Evolutionary conservation across 2,329 filamentous ascomycete species (phyloP).

Genomic region (Botryotinia calthae): DNA sequence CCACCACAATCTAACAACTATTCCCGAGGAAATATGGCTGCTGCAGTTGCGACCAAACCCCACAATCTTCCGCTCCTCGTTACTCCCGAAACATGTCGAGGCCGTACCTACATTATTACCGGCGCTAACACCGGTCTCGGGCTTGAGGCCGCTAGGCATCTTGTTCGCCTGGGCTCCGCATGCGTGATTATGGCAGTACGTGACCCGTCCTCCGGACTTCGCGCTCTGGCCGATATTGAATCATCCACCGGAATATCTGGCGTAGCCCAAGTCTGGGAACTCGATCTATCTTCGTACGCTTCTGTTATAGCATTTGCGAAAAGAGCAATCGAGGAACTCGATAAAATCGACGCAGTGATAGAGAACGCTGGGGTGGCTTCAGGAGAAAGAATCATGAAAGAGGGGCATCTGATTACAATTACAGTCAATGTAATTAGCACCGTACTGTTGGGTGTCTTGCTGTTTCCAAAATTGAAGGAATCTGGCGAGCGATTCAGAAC

Average conservation of each 20-base stretch:
- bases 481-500: conserved; percentile 24
- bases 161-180: conserved; percentile 39
- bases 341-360: conserved; percentile 45
- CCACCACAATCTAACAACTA: background rate
- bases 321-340: conserved; percentile 22
- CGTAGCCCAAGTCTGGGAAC: conserved; percentile 27
- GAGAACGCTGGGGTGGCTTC: conserved; percentile 38
- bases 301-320: conserved; percentile 26
- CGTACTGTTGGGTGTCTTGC: conserved; percentile 25
- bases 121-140: conserved; percentile 47
- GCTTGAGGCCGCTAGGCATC: conserved; percentile 42
- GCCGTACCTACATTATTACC: conserved; percentile 18
- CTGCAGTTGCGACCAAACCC: background rate
- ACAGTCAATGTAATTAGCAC: conserved; percentile 31
- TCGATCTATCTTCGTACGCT: conserved; percentile 26
- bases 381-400: conserved; percentile 20
- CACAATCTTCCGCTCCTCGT: background rate
- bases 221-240: conserved; percentile 37
- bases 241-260: conserved; percentile 17
- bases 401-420: conserved; percentile 28
- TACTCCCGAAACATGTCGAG: conserved; percentile 8
- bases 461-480: conserved; percentile 33
- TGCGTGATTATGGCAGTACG: conserved; percentile 46
- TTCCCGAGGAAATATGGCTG: background rate
- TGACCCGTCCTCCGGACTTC: conserved; percentile 39